phyloP scores from a whole-genome alignment of 176 grass and related monocot species.

The Neostapfia colusana region DNA sequence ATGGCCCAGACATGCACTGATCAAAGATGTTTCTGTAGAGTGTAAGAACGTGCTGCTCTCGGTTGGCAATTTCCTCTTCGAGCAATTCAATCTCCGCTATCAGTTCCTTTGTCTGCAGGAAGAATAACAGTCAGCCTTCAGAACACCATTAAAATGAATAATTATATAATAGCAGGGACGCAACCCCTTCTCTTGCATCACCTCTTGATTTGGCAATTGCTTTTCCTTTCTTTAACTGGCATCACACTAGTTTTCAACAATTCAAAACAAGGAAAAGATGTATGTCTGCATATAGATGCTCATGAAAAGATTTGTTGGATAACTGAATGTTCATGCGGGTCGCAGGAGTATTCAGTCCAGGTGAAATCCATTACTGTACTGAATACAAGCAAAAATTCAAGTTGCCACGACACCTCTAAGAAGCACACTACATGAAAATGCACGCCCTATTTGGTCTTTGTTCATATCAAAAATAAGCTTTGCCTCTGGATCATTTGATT shows the following conservation, averaged over 20 bases:
- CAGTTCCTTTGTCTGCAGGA: constrained; percentile 74
- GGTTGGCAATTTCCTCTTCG: constrained; percentile 87
- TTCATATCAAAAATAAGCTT: neutral
- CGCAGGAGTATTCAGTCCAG: neutral
- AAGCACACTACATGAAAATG: neutral
- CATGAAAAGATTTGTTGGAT: neutral
- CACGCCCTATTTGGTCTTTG: neutral
- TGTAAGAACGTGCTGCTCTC: constrained; percentile 91
- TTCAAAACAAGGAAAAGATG: neutral
- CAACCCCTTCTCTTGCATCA: neutral
- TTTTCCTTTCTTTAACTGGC: constrained; percentile 1
- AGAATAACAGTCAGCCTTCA: neutral
- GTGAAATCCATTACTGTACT: neutral
- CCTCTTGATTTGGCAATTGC: constrained; percentile 1
- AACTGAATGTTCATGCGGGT: neutral
- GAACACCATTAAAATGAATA: neutral
- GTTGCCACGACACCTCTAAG: neutral
- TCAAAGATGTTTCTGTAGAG: constrained; percentile 96
- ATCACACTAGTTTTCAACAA: neutral
- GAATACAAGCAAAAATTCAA: neutral
- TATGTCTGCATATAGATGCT: neutral
- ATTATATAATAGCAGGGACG: neutral
- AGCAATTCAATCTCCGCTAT: constrained; percentile 92
- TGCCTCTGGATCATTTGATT: neutral
- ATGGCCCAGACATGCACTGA: constrained; percentile 60